Evolutionary conservation across 768 basidiomycete genomes (phyloP).

Genomic region (Suillus brevipes): DNA sequence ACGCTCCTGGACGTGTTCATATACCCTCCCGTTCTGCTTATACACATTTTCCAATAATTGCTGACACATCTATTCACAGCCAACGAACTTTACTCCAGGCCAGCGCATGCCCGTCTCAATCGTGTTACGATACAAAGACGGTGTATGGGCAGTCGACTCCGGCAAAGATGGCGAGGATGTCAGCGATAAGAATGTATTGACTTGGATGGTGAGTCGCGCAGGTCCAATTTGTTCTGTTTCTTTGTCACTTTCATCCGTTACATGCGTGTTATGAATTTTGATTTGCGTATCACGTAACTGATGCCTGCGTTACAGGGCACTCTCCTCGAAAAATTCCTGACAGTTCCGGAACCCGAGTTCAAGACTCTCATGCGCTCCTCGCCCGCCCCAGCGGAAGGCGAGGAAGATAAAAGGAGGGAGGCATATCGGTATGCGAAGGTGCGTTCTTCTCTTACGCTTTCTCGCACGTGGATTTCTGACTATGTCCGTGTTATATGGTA

Average conservation of each 20-base stretch:
- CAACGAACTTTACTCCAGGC: slow-evolving; percentile 68
- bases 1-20: not conserved
- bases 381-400: slow-evolving; percentile 14
- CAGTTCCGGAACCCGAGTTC: slow-evolving; percentile 65
- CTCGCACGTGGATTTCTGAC: slow-evolving; percentile 24
- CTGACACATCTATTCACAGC: slow-evolving; percentile 35
- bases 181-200: slow-evolving; percentile 66
- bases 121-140: slow-evolving; percentile 61
- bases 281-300: not conserved
- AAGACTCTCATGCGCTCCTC: slow-evolving; percentile 47
- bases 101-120: slow-evolving; percentile 78
- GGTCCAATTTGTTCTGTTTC: not conserved
- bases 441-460: slow-evolving; percentile 40
- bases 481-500: no score
- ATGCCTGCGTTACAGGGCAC: slow-evolving; percentile 58
- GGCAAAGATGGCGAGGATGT: slow-evolving; percentile 41
- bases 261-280: not conserved
- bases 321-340: slow-evolving; percentile 86
- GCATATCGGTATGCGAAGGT: slow-evolving; percentile 90
- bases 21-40: not conserved
- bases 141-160: slow-evolving; percentile 68
- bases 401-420: slow-evolving; percentile 51
- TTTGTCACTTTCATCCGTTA: not conserved
- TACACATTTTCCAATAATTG: slow-evolving; percentile 2
- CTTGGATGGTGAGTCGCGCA: slow-evolving; percentile 60